Conservation (phyloP, 2,329 filamentous ascomycete species). For the Fusarium penzigii region DNA sequence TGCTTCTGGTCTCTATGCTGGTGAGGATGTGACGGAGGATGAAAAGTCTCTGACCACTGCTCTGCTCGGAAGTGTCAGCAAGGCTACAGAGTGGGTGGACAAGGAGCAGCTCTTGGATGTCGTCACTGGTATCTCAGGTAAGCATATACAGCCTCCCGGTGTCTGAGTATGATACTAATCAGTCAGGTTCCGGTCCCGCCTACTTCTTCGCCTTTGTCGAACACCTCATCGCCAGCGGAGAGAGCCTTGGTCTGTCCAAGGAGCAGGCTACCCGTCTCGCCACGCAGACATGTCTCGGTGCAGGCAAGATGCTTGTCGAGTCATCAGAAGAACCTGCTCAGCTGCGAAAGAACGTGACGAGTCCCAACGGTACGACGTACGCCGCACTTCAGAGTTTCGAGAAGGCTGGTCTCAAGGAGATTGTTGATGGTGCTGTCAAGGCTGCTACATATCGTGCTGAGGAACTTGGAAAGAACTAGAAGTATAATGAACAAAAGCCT, state of each 20-base stretch:
- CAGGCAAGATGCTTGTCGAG: constrained; percentile 51
- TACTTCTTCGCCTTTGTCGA: constrained; percentile 57
- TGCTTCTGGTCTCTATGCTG: constrained; percentile 49
- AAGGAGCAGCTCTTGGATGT: constrained; percentile 51
- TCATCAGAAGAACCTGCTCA: constrained; percentile 47
- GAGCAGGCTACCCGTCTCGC: constrained; percentile 52
- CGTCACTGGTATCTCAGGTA: constrained; percentile 51
- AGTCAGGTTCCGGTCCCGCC: constrained; percentile 49
- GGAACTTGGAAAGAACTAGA: constrained; percentile 43
- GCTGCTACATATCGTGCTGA: constrained; percentile 44
- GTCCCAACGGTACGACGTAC: constrained; percentile 53
- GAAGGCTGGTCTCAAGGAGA: constrained; percentile 42
- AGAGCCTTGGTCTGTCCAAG: constrained; percentile 44
- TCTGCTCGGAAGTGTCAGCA: constrained; percentile 48
- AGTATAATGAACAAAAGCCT: too few species aligned
- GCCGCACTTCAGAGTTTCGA: constrained; percentile 52
- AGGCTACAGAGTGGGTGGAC: constrained; percentile 51
- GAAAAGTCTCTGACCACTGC: constrained; percentile 45
- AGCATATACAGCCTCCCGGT: constrained; percentile 6
- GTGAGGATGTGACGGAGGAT: constrained; percentile 40
- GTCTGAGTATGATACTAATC: not conserved
- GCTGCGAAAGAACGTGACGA: constrained; percentile 53
- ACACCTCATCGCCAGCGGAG: constrained; percentile 47
- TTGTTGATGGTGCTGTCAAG: constrained; percentile 48
- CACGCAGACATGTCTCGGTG: constrained; percentile 53